These are phyloP conservation scores for Ustilago cynodontis DNA, from an alignment of 1,284 basidiomycete species.

Conservation along the genomic window DNA sequence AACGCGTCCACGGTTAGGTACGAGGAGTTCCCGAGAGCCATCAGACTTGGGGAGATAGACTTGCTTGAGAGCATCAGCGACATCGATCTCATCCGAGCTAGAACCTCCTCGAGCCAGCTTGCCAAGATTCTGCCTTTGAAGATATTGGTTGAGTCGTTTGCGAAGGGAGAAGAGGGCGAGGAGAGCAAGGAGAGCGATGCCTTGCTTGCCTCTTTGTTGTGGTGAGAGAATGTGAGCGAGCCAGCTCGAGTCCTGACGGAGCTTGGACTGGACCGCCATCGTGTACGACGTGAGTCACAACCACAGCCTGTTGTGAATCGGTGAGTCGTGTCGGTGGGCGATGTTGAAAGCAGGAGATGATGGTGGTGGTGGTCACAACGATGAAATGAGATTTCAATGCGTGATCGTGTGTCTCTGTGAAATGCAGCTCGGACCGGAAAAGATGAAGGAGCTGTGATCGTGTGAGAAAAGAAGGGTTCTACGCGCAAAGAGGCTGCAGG, in stretches of 20 bases:
- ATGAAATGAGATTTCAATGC: background rate
- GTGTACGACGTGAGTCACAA: background rate
- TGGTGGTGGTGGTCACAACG: background rate
- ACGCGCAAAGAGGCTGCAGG: background rate
- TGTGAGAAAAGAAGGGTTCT: constrained; percentile 1
- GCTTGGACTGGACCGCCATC: constrained; percentile 52
- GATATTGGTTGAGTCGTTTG: constrained; percentile 24
- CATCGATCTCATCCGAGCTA: constrained; percentile 24
- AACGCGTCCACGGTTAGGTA: constrained; percentile 63
- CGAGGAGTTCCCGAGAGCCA: constrained; percentile 62
- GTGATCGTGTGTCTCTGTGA: background rate
- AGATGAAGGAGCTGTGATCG: constrained; percentile 3
- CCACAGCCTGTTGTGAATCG: background rate
- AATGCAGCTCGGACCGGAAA: constrained; percentile 10
- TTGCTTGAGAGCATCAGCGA: constrained; percentile 61
- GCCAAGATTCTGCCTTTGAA: constrained; percentile 18
- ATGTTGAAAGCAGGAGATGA: background rate
- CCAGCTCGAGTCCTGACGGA: constrained; percentile 36
- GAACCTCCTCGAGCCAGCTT: constrained; percentile 20
- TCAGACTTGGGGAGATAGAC: constrained; percentile 59
- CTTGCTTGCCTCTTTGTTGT: constrained; percentile 27
- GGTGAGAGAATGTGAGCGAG: constrained; percentile 34
- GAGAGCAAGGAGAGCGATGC: constrained; percentile 31
- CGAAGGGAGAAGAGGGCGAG: constrained; percentile 48
- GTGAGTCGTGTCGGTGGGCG: background rate